Evolutionary conservation across 1,284 basidiomycete genomes (phyloP).

Genomic region (Melampsora americana): DNA sequence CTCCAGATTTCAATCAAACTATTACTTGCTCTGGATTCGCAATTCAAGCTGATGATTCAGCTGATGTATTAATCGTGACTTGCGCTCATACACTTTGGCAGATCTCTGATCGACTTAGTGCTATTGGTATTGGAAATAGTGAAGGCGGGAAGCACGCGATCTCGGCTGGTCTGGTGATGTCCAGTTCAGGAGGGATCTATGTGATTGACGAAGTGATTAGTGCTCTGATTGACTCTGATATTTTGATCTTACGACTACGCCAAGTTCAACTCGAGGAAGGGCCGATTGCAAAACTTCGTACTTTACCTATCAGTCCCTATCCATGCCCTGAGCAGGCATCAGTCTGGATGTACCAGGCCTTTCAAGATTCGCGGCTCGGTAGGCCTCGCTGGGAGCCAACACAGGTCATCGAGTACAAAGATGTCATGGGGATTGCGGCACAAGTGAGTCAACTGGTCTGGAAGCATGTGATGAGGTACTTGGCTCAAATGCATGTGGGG

Average conservation of each 20-base stretch:
- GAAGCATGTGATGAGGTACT: not conserved
- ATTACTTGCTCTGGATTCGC: slow-evolving; percentile 15
- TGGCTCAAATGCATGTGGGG: not conserved
- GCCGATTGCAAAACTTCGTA: not conserved
- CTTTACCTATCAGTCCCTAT: slow-evolving; percentile 11
- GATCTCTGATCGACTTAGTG: not conserved
- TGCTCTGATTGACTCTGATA: not conserved
- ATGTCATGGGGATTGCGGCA: slow-evolving; percentile 11
- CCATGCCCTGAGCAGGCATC: not conserved
- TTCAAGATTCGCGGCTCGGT: not conserved
- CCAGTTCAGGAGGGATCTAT: not conserved
- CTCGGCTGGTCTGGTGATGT: slow-evolving; percentile 1
- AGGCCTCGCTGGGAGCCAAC: not conserved
- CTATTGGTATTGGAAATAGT: not conserved
- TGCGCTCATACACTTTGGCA: slow-evolving; percentile 28
- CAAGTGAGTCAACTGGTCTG: not conserved
- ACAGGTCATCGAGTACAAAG: slow-evolving; percentile 17
- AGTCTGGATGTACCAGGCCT: not conserved
- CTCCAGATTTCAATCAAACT: not conserved
- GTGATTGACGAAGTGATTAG: slow-evolving; percentile 5
- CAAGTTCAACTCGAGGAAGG: not conserved
- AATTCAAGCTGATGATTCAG: not conserved
- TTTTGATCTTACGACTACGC: slow-evolving; percentile 8
- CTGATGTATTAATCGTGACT: not conserved
- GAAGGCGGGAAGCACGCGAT: not conserved